These are phyloP conservation scores for Truncatella angustata DNA, from an alignment of 2,329 filamentous ascomycete species.

Conservation along the genomic window DNA sequence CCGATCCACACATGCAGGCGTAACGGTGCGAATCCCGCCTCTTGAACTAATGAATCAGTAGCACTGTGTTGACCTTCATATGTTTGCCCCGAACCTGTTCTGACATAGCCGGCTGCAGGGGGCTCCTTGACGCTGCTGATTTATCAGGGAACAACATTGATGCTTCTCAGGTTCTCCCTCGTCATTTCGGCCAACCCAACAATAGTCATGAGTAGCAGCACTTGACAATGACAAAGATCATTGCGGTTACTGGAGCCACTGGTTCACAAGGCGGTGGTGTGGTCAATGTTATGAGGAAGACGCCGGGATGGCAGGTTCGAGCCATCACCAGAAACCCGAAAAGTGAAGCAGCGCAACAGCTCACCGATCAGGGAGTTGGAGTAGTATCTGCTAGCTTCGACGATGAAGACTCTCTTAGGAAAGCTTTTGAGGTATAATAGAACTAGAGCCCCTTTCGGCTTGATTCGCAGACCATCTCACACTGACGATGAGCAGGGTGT, in stretches of 20 bases:
- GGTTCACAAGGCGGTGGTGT: constrained; percentile 11
- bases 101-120: too few relatives aligned
- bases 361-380: constrained; percentile 3
- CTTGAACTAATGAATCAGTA: too few relatives aligned
- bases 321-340: constrained; percentile 10
- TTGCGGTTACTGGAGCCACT: constrained; percentile 11
- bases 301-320: constrained; percentile 12
- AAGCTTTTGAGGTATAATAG: constrained; percentile 4
- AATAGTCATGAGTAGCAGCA: too few relatives aligned
- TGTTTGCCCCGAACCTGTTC: too few relatives aligned
- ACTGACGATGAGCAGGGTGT: constrained; percentile 5
- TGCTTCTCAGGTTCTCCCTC: too few relatives aligned
- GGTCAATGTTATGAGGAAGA: constrained; percentile 13
- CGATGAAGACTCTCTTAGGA: constrained; percentile 10
- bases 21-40: too few relatives aligned
- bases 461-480: background rate
- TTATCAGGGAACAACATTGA: too few relatives aligned
- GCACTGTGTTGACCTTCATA: too few relatives aligned
- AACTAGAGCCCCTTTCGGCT: background rate
- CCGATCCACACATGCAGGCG: too few relatives aligned
- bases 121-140: too few relatives aligned
- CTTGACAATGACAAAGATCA: constrained; percentile 8
- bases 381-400: constrained; percentile 10
- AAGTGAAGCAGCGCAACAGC: constrained; percentile 8
- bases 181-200: too few relatives aligned